A percentile compares a stretch with the other conserved stretches of the same genome.
Conservation (phyloP, 2,329 filamentous ascomycete species). For the Grosmannia penicillata region DNA sequence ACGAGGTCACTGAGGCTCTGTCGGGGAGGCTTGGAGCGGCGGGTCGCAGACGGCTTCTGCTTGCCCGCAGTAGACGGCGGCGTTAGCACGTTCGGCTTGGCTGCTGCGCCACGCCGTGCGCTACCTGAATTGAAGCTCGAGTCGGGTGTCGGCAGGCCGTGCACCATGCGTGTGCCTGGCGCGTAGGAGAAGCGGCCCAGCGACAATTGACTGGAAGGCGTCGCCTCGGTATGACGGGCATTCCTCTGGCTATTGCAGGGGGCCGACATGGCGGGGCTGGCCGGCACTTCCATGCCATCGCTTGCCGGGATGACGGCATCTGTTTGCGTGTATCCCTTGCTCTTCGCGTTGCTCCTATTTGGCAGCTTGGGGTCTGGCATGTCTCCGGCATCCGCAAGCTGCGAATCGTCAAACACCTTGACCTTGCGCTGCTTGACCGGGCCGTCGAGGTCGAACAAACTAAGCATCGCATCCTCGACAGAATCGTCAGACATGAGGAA, state of each 20-base stretch:
- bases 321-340: too few species aligned
- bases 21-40: not conserved
- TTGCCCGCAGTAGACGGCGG: constrained; percentile 1
- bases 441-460: constrained; percentile 34
- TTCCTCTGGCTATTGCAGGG: not conserved
- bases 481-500: constrained; percentile 42
- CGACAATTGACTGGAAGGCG: constrained; percentile 3
- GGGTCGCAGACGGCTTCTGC: not conserved
- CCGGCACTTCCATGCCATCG: constrained; percentile 8
- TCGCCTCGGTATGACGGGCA: not conserved
- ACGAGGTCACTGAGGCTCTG: constrained; percentile 7
- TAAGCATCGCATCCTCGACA: constrained; percentile 36
- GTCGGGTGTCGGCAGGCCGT: constrained; percentile 25
- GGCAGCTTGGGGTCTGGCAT: not conserved
- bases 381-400: constrained; percentile 6
- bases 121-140: constrained; percentile 11
- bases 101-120: not conserved
- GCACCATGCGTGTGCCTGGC: constrained; percentile 16
- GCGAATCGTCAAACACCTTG: constrained; percentile 23
- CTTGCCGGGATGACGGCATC: constrained; percentile 2
- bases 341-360: too few species aligned
- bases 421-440: constrained; percentile 21
- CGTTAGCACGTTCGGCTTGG: not conserved
- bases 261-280: constrained; percentile 3
- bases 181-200: constrained; percentile 12